Percentiles rank a stretch among this genome's conserved stretches.
These are phyloP conservation scores for Sporothrix euskadiensis DNA, from an alignment of 2,329 filamentous ascomycete species.

Conservation along the genomic window DNA sequence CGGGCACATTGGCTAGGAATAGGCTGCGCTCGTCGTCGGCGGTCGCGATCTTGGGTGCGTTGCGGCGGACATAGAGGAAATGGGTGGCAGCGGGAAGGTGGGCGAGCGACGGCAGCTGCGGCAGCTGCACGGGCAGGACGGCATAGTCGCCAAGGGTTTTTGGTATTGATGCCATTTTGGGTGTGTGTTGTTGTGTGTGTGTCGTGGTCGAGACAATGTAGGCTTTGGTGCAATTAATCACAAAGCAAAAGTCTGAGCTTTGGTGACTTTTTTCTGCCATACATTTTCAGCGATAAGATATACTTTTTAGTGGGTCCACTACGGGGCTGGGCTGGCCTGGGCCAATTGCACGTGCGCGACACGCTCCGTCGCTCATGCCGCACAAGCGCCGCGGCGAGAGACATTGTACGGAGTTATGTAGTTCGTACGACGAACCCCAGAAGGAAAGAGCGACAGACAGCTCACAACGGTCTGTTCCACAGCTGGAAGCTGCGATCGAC, in stretches of 20 bases:
- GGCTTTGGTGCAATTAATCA: neutral
- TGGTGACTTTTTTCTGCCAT: neutral
- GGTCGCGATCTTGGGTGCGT: conserved; percentile 76
- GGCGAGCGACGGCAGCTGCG: conserved; percentile 60
- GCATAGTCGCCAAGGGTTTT: conserved; percentile 59
- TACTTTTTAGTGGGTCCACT: conserved; percentile 19
- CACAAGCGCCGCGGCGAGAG: no score
- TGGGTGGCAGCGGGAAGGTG: conserved; percentile 62
- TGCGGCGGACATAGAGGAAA: conserved; percentile 82
- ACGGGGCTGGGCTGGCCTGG: neutral
- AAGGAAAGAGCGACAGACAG: conserved; percentile 3
- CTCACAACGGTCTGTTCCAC: conserved; percentile 11
- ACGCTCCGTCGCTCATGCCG: neutral
- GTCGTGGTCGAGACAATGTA: neutral
- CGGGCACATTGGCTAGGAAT: conserved; percentile 87
- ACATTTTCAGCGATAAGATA: conserved; percentile 27
- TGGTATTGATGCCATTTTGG: conserved; percentile 41
- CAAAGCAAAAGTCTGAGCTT: neutral
- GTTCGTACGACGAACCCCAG: neutral
- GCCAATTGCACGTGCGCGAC: conserved; percentile 11
- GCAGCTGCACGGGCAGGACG: conserved; percentile 67
- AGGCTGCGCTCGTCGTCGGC: conserved; percentile 74
- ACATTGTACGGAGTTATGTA: neutral
- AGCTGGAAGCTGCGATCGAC: conserved; percentile 9
- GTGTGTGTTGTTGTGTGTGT: conserved; percentile 1